phyloP scores from a whole-genome alignment of 2,329 filamentous ascomycete genomes.

The Alternaria arbusti region DNA sequence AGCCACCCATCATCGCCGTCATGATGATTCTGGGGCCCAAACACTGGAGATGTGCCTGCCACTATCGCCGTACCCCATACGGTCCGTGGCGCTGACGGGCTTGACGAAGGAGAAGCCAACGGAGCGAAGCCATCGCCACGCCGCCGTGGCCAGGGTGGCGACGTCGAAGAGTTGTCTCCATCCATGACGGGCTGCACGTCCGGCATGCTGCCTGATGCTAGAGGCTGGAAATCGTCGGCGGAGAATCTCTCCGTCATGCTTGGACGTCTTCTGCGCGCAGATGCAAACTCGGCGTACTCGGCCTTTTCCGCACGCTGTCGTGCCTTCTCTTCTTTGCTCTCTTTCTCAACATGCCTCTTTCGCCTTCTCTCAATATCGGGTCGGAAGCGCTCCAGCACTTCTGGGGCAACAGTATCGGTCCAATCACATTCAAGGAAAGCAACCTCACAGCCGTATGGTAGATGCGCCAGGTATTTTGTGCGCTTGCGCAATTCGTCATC shows the following conservation, averaged over 20 bases:
- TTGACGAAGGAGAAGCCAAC: slow-evolving; percentile 80
- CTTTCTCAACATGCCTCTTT: slow-evolving; percentile 81
- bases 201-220: slow-evolving; percentile 36
- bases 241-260: slow-evolving; percentile 61
- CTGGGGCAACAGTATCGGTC: slow-evolving; percentile 82
- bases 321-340: slow-evolving; percentile 84
- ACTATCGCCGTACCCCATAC: slow-evolving; percentile 90
- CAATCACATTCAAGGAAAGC: slow-evolving; percentile 93
- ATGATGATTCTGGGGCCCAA: slow-evolving; percentile 52
- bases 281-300: slow-evolving; percentile 74
- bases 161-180: slow-evolving; percentile 49
- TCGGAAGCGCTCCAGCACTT: slow-evolving; percentile 77
- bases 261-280: slow-evolving; percentile 66
- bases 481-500: slow-evolving; percentile 84
- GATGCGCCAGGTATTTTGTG: slow-evolving; percentile 84
- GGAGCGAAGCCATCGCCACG: slow-evolving; percentile 66
- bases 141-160: slow-evolving; percentile 59
- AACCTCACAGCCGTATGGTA: slow-evolving; percentile 89
- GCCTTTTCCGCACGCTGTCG: slow-evolving; percentile 80
- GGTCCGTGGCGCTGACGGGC: slow-evolving; percentile 76
- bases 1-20: slow-evolving; percentile 81
- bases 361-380: slow-evolving; percentile 77
- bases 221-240: slow-evolving; percentile 54
- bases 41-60: slow-evolving; percentile 61
- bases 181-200: slow-evolving; percentile 35